Conservation (phyloP, 176 grass and related monocot species). For the Thinopyrum elongatum region DNA sequence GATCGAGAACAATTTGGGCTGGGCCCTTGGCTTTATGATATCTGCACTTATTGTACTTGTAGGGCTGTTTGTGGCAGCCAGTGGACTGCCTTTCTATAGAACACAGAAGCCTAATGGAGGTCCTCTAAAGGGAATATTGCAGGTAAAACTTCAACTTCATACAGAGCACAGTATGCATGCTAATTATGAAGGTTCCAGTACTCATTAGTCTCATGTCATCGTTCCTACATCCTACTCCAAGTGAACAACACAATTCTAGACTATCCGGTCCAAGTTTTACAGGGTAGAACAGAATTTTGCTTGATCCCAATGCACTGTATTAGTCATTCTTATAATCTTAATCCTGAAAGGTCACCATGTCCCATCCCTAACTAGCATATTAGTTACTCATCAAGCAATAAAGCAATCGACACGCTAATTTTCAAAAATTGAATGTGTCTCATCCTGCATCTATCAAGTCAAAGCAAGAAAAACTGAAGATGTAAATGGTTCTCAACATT, state of each 20-base stretch:
- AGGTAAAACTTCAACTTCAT: conserved; percentile 34
- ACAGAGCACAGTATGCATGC: neutral
- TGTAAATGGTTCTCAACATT: neutral
- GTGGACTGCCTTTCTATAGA: conserved; percentile 39
- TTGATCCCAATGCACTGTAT: neutral
- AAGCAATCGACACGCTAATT: neutral
- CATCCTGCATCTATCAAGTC: neutral
- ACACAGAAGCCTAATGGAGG: conserved; percentile 31
- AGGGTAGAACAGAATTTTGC: neutral
- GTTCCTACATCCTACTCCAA: neutral
- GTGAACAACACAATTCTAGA: neutral
- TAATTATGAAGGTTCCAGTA: neutral
- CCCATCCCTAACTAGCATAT: neutral
- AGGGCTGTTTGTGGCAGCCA: conserved; percentile 39
- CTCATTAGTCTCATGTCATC: neutral
- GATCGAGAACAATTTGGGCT: conserved; percentile 49
- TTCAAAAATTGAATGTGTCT: neutral
- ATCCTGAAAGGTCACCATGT: neutral
- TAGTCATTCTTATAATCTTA: neutral
- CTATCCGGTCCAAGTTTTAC: neutral
- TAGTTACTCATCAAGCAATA: neutral
- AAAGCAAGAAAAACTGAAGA: neutral
- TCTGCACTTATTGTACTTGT: conserved; percentile 33
- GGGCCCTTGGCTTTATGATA: conserved; percentile 37
- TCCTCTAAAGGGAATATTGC: conserved; percentile 18